Percentiles rank a stretch among this genome's conserved stretches.
phyloP scores from a whole-genome alignment of 371 early-diverging fungal species.

The Rhizomucor miehei region DNA sequence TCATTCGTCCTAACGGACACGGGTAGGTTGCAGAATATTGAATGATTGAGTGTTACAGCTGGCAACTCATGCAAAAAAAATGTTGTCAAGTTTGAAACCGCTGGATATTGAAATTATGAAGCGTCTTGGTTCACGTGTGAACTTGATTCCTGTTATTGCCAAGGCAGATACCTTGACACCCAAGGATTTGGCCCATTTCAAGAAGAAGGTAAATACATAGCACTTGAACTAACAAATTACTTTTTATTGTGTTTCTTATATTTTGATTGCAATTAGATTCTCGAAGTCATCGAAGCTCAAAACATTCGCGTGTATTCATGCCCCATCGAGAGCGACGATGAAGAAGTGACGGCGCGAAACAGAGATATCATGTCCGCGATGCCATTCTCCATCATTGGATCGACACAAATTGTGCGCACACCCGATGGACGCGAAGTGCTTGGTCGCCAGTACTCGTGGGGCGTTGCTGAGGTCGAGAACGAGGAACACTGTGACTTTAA shows the following conservation, averaged over 20 bases:
- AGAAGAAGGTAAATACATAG: conserved; percentile 53
- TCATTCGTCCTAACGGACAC: conserved; percentile 89
- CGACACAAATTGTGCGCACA: conserved; percentile 72
- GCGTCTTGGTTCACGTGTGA: conserved; percentile 75
- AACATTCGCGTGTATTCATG: conserved; percentile 73
- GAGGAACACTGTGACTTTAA: conserved; percentile 88
- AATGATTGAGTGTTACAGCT: not conserved
- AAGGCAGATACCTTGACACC: conserved; percentile 70
- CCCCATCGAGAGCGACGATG: conserved; percentile 82
- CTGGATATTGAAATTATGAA: conserved; percentile 91
- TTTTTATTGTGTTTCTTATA: no score
- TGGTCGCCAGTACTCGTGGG: conserved; percentile 93
- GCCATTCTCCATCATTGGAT: conserved; percentile 94
- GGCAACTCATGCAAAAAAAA: not conserved
- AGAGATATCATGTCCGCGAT: conserved; percentile 79
- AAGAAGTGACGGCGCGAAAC: conserved; percentile 70
- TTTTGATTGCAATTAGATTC: conserved; percentile 39
- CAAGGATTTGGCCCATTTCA: conserved; percentile 75
- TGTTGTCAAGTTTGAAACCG: conserved; percentile 70
- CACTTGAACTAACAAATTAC: no score
- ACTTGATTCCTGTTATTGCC: conserved; percentile 83
- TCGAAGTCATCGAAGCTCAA: conserved; percentile 71
- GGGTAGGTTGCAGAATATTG: conserved; percentile 47
- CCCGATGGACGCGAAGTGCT: conserved; percentile 69
- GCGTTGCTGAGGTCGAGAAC: conserved; percentile 88